These are phyloP conservation scores for Poa annua DNA, from an alignment of 176 grass and related monocot genomes.

Conservation along the genomic window DNA sequence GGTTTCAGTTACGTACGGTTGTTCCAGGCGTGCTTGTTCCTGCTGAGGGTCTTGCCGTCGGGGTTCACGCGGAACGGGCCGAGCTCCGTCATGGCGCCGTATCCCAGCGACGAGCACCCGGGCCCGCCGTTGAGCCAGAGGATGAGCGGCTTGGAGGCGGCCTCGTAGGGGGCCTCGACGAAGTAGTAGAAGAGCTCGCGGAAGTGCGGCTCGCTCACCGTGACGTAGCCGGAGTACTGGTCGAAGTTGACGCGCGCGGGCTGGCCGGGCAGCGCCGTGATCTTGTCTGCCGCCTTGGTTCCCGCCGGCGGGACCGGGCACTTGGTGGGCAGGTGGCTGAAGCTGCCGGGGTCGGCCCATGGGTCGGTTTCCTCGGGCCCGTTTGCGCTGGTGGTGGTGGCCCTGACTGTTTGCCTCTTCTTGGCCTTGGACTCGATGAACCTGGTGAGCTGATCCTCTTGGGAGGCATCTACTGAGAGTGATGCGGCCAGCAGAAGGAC, in stretches of 20 bases:
- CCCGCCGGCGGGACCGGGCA: conserved; percentile 7
- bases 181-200: conserved; percentile 74
- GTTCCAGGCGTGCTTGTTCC: conserved; percentile 60
- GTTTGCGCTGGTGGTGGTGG: background rate
- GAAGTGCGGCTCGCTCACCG: conserved; percentile 31
- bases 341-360: conserved; percentile 12
- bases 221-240: conserved; percentile 63
- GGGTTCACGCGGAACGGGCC: conserved; percentile 59
- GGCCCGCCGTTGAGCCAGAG: conserved; percentile 77
- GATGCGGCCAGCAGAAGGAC: conserved; percentile 5
- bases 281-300: conserved; percentile 41
- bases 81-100: conserved; percentile 56
- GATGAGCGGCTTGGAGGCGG: conserved; percentile 47
- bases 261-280: conserved; percentile 53
- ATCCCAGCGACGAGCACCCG: conserved; percentile 59
- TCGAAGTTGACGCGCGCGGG: conserved; percentile 44
- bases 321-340: conserved; percentile 21
- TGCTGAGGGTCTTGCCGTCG: conserved; percentile 44
- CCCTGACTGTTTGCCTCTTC: background rate
- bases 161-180: conserved; percentile 41
- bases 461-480: conserved; percentile 8
- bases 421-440: conserved; percentile 32
- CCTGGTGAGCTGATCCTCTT: conserved; percentile 36
- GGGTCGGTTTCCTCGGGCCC: background rate
- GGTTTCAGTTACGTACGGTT: conserved; percentile 24